Base-by-base conservation (phyloP, 2,329 filamentous ascomycete species). In the Fusarium sp. region DNA sequence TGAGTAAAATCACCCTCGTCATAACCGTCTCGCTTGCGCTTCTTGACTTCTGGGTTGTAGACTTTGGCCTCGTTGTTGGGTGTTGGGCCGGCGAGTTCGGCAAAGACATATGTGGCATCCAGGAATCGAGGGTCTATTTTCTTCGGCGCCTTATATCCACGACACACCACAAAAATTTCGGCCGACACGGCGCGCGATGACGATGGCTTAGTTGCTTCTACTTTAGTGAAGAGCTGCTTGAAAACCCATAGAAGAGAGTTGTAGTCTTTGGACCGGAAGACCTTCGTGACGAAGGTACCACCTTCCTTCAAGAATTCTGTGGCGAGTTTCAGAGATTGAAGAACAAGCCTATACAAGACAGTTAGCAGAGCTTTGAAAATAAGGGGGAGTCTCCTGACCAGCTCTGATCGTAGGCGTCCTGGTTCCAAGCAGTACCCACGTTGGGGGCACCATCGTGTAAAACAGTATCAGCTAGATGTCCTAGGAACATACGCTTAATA, bases 191-290 rank as follows among this genome's bases (percentile, higher is more conserved):
- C 23, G 23, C 23, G n/a, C n/a, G n/a, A n/a, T n/a, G n/a, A n/a
- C n/a, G n/a, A n/a, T n/a, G n/a, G n/a, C n/a, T 99, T 99, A 7
- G 96, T 99, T 49, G 97, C 95, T 78, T 99, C 95, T 68, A 99
- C 96, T 71, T 96, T 97, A 47, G 87, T 86, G 83, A 99, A 99
- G 1, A 99, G 86, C 79, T 99, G 96, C 78, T 97, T 97, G 83
- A 98, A 94, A 34, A 98, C 94, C 96, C 96, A 99, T 49, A 98
- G 86, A 45, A 99, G 82, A 61, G 93, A 91, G 78, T 97, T 97
- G 83, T 97, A 98, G 78, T 99, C 95, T 78, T 97, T 98, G 34
- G 93, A 97, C 67, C 96, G 85, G 84, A 99, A 99, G 42, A 99
- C 93, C 81, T 99, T 99, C 57, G 95, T 98, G 44, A 98, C 94